Percentiles rank a stretch among this genome's conserved stretches.
Conservation (phyloP, 176 grass and related monocot species). For the Ensete glaucum region DNA sequence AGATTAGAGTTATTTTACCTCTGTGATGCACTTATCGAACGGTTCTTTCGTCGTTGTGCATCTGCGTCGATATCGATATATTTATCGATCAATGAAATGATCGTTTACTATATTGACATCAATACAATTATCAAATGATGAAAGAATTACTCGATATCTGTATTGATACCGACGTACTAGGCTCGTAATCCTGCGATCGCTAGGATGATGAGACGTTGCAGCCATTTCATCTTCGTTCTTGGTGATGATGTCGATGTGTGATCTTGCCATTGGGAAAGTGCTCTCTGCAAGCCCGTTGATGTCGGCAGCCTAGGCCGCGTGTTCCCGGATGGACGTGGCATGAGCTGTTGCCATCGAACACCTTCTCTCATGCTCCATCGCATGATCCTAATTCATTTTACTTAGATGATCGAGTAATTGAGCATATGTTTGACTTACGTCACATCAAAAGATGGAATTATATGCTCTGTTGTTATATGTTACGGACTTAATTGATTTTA, state of each 20-base stretch:
- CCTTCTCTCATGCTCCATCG: slow-evolving; percentile 24
- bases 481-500: no score
- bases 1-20: no score
- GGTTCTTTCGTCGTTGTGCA: no score
- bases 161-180: background rate
- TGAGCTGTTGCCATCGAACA: slow-evolving; percentile 50
- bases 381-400: slow-evolving; percentile 6
- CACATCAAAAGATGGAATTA: background rate
- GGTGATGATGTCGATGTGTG: background rate
- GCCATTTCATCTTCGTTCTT: no score
- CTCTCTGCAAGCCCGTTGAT: slow-evolving; percentile 52
- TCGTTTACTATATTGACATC: no score
- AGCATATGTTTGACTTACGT: no score
- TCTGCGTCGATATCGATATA: no score
- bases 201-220: no score
- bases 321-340: slow-evolving; percentile 30
- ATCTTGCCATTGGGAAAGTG: slow-evolving; percentile 50
- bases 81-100: no score
- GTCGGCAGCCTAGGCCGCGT: slow-evolving; percentile 37
- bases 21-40: no score
- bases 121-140: no score
- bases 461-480: background rate
- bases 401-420: background rate
- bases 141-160: no score
- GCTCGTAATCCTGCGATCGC: slow-evolving; percentile 54